Base-by-base conservation (phyloP, 1,284 basidiomycete genomes). In the Cutaneotrichosporon sp. region DNA sequence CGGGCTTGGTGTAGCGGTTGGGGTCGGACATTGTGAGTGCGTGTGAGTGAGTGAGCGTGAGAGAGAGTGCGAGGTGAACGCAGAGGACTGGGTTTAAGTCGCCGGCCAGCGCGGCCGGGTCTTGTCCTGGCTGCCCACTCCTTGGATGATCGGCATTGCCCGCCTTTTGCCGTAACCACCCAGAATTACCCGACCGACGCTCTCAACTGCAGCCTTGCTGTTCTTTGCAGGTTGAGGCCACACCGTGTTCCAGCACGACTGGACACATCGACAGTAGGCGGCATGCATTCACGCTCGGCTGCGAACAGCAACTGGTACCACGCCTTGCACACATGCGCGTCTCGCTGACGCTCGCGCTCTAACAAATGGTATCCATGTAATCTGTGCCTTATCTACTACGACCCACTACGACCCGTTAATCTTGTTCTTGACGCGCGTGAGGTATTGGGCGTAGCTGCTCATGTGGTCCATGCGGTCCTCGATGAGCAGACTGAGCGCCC, bases 391-490 rank as follows among this genome's bases (percentile, higher is more conserved):
- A 31, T 45, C 18, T 29, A 16, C 38, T 55, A 55, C 54, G n/a
- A n/a, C n/a, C n/a, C n/a, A n/a, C n/a, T n/a, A n/a, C n/a, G 54
- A 55, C 22, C 52, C 52, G 54, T 55, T 55, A 11, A 56, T 89
- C 84, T 89, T 90, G 76, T 89, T 88, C 78, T 89, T 89, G 61
- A 91, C 76, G 67, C 87, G 85, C 47, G 84, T 84, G 69, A 95
- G 84, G 78, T 92, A 99, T 80, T 98, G 95, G 73, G 92, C 89
- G 80, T 99, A 99, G 77, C 92, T 95, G 51, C 92, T 92, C 74
- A 94, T 84, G 67, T 91, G 88, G 79, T 99, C 97, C 73, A 92
- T 89, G 62, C 97, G 88, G 80, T 99, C 97, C 81, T 99, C 95
- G 71, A 99, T 89, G 71, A 99, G 85, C 76, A 88, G 86, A 74